These are phyloP conservation scores for Austroboletus eburneus DNA, from an alignment of 768 basidiomycete genomes.

Conservation along the genomic window DNA sequence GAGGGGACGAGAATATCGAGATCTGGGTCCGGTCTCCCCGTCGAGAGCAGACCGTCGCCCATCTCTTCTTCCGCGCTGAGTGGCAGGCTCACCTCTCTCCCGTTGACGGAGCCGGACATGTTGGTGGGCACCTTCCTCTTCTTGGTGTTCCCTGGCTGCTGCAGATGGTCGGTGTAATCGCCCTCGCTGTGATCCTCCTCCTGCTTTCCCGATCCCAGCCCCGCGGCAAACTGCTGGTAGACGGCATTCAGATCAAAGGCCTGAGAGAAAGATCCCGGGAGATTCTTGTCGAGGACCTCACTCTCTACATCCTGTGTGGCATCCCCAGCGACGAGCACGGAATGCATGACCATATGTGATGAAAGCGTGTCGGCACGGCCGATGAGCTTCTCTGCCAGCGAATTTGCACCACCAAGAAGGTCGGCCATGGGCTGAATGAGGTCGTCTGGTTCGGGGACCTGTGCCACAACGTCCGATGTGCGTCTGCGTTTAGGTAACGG, in stretches of 20 bases:
- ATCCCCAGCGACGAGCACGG: slow-evolving; percentile 42
- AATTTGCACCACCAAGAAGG: slow-evolving; percentile 40
- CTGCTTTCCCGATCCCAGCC: slow-evolving; percentile 30
- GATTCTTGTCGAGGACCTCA: slow-evolving; percentile 16
- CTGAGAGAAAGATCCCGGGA: slow-evolving; percentile 19
- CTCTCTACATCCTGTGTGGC: slow-evolving; percentile 34
- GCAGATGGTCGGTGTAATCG: slow-evolving; percentile 65
- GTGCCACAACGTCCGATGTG: slow-evolving; percentile 36
- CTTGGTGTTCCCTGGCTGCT: slow-evolving; percentile 81
- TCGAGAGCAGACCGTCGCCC: slow-evolving; percentile 26
- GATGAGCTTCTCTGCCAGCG: slow-evolving; percentile 54
- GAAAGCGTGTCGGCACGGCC: slow-evolving; percentile 55
- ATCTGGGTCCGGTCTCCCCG: slow-evolving; percentile 22
- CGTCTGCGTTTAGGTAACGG: slow-evolving; percentile 76
- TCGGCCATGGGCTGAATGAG: slow-evolving; percentile 28
- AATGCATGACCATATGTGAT: slow-evolving; percentile 57
- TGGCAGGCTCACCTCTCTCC: slow-evolving; percentile 40
- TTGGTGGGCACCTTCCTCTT: slow-evolving; percentile 83
- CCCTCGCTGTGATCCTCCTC: slow-evolving; percentile 55
- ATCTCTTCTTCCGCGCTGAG: slow-evolving; percentile 43
- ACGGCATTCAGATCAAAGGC: slow-evolving; percentile 26
- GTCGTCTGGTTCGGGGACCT: slow-evolving; percentile 24
- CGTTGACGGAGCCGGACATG: slow-evolving; percentile 36
- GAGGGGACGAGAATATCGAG: slow-evolving; percentile 23
- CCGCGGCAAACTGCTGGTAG: slow-evolving; percentile 24